A percentile compares a stretch with the other conserved stretches of the same genome.
These are phyloP conservation scores for Eucalyptus paniculata DNA, from an alignment of 345 rosid genomes.

Conservation along the genomic window DNA sequence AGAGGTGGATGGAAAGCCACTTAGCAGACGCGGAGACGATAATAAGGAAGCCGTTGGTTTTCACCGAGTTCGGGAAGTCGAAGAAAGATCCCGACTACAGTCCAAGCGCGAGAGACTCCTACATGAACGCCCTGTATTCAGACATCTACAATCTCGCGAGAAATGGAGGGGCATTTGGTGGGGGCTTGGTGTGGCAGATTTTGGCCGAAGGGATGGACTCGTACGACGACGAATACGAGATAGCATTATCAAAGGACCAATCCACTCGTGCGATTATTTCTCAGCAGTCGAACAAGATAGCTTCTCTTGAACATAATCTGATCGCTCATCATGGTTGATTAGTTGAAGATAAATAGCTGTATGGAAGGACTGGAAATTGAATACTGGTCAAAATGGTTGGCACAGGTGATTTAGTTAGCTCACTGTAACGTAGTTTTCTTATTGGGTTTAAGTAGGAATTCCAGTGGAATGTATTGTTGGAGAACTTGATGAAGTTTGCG, in stretches of 20 bases:
- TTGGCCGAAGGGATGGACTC: conserved; percentile 19
- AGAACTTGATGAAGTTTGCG: background rate
- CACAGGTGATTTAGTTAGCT: background rate
- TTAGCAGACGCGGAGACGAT: conserved; percentile 6
- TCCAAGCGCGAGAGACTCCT: background rate
- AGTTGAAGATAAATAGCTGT: background rate
- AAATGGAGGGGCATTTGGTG: conserved; percentile 11
- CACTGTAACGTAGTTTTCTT: background rate
- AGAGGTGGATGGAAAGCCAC: conserved; percentile 21
- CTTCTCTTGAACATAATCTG: background rate
- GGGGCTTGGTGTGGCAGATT: conserved; percentile 36
- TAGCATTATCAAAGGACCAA: conserved; percentile 4
- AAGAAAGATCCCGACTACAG: conserved; percentile 11
- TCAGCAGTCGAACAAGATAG: conserved; percentile 17
- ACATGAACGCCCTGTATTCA: conserved; percentile 2
- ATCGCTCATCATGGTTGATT: background rate
- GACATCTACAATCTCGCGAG: conserved; percentile 8
- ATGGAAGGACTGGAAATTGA: background rate
- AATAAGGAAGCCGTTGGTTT: conserved; percentile 21
- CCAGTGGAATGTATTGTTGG: background rate
- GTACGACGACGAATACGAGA: conserved; percentile 17
- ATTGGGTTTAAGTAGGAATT: background rate
- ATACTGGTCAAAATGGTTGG: background rate
- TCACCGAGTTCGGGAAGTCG: conserved; percentile 29
- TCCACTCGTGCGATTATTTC: conserved; percentile 4